A percentile compares a stretch with the other conserved stretches of the same genome.
Evolutionary conservation across 768 basidiomycete genomes (phyloP).

Genomic region (Leccinum olivaceopallidum): DNA sequence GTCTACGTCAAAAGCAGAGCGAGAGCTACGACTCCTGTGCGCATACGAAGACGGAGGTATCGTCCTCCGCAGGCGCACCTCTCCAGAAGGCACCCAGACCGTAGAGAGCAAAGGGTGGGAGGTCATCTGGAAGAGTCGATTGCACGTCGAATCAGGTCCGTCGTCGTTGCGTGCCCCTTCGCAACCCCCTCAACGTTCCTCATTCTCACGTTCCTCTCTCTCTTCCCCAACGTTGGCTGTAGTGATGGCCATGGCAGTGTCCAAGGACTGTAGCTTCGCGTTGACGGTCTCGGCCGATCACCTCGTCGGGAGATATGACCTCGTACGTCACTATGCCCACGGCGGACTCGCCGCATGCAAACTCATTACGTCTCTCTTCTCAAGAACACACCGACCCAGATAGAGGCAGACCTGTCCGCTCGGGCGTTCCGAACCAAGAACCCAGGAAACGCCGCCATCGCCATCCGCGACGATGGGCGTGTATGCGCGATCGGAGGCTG

Average conservation of each 20-base stretch:
- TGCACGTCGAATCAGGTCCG: slow-evolving; percentile 77
- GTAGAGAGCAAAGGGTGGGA: slow-evolving; percentile 79
- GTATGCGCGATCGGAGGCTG: slow-evolving; percentile 85
- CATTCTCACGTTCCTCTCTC: slow-evolving; percentile 25
- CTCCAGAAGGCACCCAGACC: slow-evolving; percentile 37
- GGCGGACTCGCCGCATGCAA: not conserved
- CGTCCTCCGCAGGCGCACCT: slow-evolving; percentile 56
- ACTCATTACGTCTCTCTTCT: not conserved
- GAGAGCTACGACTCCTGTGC: slow-evolving; percentile 60
- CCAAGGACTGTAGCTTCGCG: not conserved
- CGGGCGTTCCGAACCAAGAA: slow-evolving; percentile 62
- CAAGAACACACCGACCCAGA: slow-evolving; percentile 12
- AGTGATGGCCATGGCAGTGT: slow-evolving; percentile 75
- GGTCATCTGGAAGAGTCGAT: slow-evolving; percentile 61
- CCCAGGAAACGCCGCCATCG: slow-evolving; percentile 77
- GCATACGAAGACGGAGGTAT: slow-evolving; percentile 89
- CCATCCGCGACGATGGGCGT: slow-evolving; percentile 70
- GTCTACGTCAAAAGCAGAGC: slow-evolving; percentile 30
- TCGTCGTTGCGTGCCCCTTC: slow-evolving; percentile 9
- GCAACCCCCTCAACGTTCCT: too few species aligned
- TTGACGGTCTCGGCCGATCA: slow-evolving; percentile 58
- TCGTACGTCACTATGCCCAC: slow-evolving; percentile 36
- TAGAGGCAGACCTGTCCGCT: slow-evolving; percentile 23
- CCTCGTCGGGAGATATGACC: slow-evolving; percentile 63
- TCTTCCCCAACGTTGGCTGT: slow-evolving; percentile 38